Percentiles rank a stretch among this genome's conserved stretches.
Conservation (phyloP, 352 stramenopile genomes). For the Globisporangium okanoganense region DNA sequence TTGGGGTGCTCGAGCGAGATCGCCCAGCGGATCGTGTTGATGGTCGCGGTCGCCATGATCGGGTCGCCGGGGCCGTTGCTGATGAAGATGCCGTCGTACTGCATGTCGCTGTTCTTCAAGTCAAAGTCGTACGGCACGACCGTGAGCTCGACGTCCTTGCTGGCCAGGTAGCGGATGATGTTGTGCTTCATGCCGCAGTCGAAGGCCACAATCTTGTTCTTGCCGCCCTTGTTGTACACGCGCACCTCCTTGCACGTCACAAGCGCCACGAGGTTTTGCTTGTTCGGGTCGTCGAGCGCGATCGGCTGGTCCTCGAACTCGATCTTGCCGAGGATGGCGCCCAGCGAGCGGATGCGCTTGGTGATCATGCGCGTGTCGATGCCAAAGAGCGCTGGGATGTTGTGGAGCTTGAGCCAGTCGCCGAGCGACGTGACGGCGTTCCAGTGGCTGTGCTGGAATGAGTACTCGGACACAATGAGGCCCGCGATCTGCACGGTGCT, state of each 20-base stretch:
- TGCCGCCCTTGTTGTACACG: slow-evolving; percentile 93
- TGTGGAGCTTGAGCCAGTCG: slow-evolving; percentile 90
- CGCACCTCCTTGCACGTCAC: slow-evolving; percentile 92
- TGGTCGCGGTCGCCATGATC: slow-evolving; percentile 91
- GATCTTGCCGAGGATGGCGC: slow-evolving; percentile 90
- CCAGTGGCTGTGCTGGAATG: slow-evolving; percentile 93
- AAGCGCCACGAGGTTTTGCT: slow-evolving; percentile 92
- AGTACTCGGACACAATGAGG: slow-evolving; percentile 93
- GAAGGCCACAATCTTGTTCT: slow-evolving; percentile 93
- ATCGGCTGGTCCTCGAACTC: slow-evolving; percentile 55
- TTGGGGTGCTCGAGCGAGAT: slow-evolving; percentile 81
- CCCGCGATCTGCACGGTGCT: slow-evolving; percentile 91
- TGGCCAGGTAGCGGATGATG: slow-evolving; percentile 96
- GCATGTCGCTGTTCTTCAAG: slow-evolving; percentile 73
- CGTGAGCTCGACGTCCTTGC: slow-evolving; percentile 88
- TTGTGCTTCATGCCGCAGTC: slow-evolving; percentile 99
- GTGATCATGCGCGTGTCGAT: slow-evolving; percentile 93
- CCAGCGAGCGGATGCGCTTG: slow-evolving; percentile 92
- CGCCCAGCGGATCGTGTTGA: slow-evolving; percentile 89
- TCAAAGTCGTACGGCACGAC: slow-evolving; percentile 96
- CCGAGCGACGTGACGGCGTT: slow-evolving; percentile 87
- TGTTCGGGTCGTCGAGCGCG: slow-evolving; percentile 92
- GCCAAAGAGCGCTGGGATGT: slow-evolving; percentile 91
- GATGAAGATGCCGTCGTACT: slow-evolving; percentile 98
- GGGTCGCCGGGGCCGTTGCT: slow-evolving; percentile 97